Conservation (phyloP, 768 basidiomycete genomes). For the Baorangia bicolor region DNA sequence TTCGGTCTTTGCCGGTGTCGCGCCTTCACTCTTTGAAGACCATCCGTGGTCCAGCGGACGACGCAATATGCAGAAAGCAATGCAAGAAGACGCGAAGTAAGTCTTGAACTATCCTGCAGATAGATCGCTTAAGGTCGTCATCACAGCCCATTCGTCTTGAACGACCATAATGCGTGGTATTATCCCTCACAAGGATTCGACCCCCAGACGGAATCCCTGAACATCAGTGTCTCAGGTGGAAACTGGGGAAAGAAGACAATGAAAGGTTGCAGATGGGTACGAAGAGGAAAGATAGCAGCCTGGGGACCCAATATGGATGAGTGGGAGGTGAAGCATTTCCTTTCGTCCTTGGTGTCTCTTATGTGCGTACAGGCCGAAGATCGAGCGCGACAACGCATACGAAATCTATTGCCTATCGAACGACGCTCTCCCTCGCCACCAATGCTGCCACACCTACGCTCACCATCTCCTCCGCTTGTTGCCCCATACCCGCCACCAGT, state of each 20-base stretch:
- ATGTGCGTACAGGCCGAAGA: slow-evolving; percentile 62
- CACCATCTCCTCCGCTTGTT: slow-evolving; percentile 74
- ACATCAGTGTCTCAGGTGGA: slow-evolving; percentile 50
- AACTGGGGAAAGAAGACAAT: slow-evolving; percentile 85
- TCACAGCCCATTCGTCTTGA: slow-evolving; percentile 47
- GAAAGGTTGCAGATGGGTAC: slow-evolving; percentile 78
- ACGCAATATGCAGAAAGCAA: slow-evolving; percentile 27
- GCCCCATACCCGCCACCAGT: slow-evolving; percentile 74
- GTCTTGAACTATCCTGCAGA: slow-evolving; percentile 1
- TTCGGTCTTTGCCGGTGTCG: slow-evolving; percentile 27
- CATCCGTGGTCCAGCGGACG: neutral
- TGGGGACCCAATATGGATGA: slow-evolving; percentile 87
- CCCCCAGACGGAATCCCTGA: slow-evolving; percentile 59
- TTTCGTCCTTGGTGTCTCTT: slow-evolving; percentile 8
- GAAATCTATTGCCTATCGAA: slow-evolving; percentile 57
- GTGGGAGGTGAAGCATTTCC: slow-evolving; percentile 61
- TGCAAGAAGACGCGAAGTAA: slow-evolving; percentile 34
- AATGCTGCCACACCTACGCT: slow-evolving; percentile 69
- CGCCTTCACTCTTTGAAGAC: neutral
- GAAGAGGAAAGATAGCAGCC: slow-evolving; percentile 74
- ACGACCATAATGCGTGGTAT: slow-evolving; percentile 80
- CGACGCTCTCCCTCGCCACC: slow-evolving; percentile 72
- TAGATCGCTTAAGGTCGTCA: slow-evolving; percentile 5
- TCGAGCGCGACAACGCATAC: slow-evolving; percentile 78
- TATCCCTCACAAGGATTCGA: slow-evolving; percentile 78